phyloP scores from a whole-genome alignment of 225 moss, liverwort and hornwort genomes.

The Climacium dendroides region DNA sequence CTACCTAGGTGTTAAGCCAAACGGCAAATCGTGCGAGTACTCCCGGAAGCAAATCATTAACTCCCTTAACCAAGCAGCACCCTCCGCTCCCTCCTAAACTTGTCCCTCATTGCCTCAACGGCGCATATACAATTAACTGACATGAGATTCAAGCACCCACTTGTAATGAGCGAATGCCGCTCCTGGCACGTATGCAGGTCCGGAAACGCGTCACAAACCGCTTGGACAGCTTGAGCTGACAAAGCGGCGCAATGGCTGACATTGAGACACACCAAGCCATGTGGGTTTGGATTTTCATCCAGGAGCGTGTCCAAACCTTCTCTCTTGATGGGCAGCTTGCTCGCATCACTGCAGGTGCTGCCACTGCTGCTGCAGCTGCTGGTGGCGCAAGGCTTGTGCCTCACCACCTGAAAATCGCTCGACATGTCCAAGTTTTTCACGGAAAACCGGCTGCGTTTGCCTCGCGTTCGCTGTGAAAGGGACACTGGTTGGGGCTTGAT shows the following conservation, averaged over 20 bases:
- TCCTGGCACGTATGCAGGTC: slow-evolving; percentile 85
- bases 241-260: slow-evolving; percentile 61
- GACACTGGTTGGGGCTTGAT: slow-evolving; percentile 34
- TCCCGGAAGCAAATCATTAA: background rate
- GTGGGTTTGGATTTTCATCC: slow-evolving; percentile 17
- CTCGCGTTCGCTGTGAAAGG: background rate
- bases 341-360: slow-evolving; percentile 69
- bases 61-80: background rate
- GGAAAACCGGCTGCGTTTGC: slow-evolving; percentile 19
- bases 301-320: slow-evolving; percentile 57
- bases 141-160: slow-evolving; percentile 82
- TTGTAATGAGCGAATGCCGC: slow-evolving; percentile 62
- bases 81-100: slow-evolving; percentile 31
- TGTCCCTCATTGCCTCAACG: slow-evolving; percentile 55
- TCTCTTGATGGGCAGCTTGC: slow-evolving; percentile 39
- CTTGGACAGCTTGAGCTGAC: slow-evolving; percentile 79
- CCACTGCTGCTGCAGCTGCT: slow-evolving; percentile 60
- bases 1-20: background rate
- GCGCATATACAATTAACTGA: slow-evolving; percentile 81
- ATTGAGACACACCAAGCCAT: slow-evolving; percentile 77
- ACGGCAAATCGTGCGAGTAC: background rate
- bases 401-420: slow-evolving; percentile 1
- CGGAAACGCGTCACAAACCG: slow-evolving; percentile 84
- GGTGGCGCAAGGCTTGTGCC: slow-evolving; percentile 16
- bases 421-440: slow-evolving; percentile 1